Conservation (phyloP, 108 stramenopile species). For the Conticribra weissflogii region DNA sequence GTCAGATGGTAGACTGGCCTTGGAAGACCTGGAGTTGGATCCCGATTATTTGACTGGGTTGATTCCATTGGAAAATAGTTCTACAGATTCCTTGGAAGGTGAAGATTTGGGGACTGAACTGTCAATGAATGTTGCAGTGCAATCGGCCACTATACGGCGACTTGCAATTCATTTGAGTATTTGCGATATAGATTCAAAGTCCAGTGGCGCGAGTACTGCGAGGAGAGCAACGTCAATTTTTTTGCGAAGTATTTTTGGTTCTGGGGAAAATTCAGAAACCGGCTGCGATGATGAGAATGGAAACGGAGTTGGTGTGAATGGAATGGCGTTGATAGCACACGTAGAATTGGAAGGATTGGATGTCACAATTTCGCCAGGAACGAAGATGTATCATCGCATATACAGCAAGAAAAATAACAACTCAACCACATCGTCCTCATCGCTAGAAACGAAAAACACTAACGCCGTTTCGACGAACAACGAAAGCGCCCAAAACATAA, state of each 20-base stretch:
- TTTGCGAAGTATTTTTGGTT: too few relatives aligned
- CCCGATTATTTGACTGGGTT: constrained; percentile 47
- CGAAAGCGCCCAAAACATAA: too few relatives aligned
- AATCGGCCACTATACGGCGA: constrained; percentile 18
- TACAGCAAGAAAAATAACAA: not conserved
- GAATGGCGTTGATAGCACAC: constrained; percentile 30
- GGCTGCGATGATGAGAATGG: constrained; percentile 1
- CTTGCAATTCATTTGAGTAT: constrained; percentile 25
- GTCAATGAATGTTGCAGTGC: constrained; percentile 30
- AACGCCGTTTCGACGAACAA: too few relatives aligned
- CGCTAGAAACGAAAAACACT: not conserved
- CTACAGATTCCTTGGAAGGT: too few relatives aligned
- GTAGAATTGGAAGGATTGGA: constrained; percentile 33
- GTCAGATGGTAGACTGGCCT: constrained; percentile 62
- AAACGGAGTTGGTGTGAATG: not conserved
- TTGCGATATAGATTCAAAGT: constrained; percentile 1
- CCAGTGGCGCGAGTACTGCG: not conserved
- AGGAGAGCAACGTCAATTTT: not conserved
- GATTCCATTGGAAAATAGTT: constrained; percentile 35
- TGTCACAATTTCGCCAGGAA: constrained; percentile 22
- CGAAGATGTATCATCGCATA: not conserved
- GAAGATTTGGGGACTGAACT: constrained; percentile 42
- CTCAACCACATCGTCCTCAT: not conserved
- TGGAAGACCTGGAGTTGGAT: constrained; percentile 67
- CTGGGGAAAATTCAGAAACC: not conserved